phyloP scores from a whole-genome alignment of 2,329 filamentous ascomycete genomes.

The Fusarium xylarioides region DNA sequence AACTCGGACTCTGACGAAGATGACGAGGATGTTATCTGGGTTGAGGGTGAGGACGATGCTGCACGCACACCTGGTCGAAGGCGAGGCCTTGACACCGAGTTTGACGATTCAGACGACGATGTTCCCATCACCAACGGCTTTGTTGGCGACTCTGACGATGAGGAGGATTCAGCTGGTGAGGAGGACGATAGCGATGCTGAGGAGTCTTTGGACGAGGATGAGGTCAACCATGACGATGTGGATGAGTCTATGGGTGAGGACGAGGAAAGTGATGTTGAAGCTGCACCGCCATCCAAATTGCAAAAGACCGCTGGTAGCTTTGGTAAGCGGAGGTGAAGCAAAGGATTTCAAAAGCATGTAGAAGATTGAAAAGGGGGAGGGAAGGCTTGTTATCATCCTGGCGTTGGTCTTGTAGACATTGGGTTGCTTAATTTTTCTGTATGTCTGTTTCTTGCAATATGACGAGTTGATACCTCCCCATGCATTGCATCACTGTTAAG shows the following conservation, averaged over 20 bases:
- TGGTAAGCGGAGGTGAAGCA: slow-evolving; percentile 36
- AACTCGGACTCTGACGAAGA: slow-evolving; percentile 61
- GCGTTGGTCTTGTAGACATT: slow-evolving; percentile 44
- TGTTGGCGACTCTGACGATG: slow-evolving; percentile 68
- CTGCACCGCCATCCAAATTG: slow-evolving; percentile 56
- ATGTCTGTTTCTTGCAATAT: slow-evolving; percentile 41
- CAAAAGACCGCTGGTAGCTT: slow-evolving; percentile 38
- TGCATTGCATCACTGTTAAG: neutral
- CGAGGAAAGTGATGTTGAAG: slow-evolving; percentile 61
- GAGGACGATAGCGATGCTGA: slow-evolving; percentile 55
- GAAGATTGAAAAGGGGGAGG: slow-evolving; percentile 10
- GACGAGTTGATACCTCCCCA: slow-evolving; percentile 43
- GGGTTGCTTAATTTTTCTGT: slow-evolving; percentile 37
- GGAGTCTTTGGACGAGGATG: slow-evolving; percentile 65
- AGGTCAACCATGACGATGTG: slow-evolving; percentile 67
- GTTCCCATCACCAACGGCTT: slow-evolving; percentile 64
- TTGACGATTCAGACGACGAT: slow-evolving; percentile 62
- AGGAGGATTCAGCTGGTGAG: slow-evolving; percentile 58
- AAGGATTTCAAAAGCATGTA: slow-evolving; percentile 16
- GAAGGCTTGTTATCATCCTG: slow-evolving; percentile 34
- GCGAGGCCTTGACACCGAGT: slow-evolving; percentile 47
- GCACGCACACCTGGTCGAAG: slow-evolving; percentile 57
- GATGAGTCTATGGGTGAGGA: slow-evolving; percentile 65
- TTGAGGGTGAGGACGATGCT: slow-evolving; percentile 84
- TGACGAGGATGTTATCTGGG: slow-evolving; percentile 82